Conservation (phyloP, 306 rosid genomes). For the Carpinus viminea region DNA sequence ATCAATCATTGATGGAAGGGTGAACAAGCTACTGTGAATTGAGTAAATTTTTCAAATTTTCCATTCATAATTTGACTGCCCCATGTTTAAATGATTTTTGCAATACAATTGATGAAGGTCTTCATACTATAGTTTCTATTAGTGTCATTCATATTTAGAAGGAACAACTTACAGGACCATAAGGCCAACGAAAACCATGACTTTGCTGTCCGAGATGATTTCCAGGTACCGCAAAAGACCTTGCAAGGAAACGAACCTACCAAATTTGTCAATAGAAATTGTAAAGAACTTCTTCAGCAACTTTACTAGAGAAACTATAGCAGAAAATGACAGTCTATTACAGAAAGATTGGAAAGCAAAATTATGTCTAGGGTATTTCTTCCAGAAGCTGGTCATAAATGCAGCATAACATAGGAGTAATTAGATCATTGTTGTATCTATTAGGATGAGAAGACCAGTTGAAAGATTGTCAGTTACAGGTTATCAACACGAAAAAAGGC, state of each 20-base stretch:
- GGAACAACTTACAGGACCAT: constrained; percentile 79
- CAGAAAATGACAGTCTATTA: neutral
- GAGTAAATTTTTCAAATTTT: neutral
- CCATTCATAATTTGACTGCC: neutral
- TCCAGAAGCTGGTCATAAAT: neutral
- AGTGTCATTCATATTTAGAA: neutral
- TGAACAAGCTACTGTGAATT: neutral
- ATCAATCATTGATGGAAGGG: neutral
- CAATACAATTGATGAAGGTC: neutral
- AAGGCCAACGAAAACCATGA: constrained; percentile 96
- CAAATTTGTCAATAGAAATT: constrained; percentile 20
- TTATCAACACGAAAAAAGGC: constrained; percentile 11
- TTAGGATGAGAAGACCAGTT: constrained; percentile 1
- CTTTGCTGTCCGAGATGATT: constrained; percentile 97
- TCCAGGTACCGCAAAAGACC: constrained; percentile 90
- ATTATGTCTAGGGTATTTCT: constrained; percentile 3
- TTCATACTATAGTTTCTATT: neutral
- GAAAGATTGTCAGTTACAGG: constrained; percentile 2
- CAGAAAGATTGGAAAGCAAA: neutral
- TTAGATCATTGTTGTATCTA: neutral
- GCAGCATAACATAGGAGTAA: constrained; percentile 4
- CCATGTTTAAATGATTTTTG: neutral
- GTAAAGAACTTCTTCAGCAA: constrained; percentile 11
- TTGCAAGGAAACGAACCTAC: constrained; percentile 95
- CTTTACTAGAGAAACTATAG: constrained; percentile 16